These are phyloP conservation scores for Amanita rubescens DNA, from an alignment of 768 basidiomycete species.

Conservation along the genomic window DNA sequence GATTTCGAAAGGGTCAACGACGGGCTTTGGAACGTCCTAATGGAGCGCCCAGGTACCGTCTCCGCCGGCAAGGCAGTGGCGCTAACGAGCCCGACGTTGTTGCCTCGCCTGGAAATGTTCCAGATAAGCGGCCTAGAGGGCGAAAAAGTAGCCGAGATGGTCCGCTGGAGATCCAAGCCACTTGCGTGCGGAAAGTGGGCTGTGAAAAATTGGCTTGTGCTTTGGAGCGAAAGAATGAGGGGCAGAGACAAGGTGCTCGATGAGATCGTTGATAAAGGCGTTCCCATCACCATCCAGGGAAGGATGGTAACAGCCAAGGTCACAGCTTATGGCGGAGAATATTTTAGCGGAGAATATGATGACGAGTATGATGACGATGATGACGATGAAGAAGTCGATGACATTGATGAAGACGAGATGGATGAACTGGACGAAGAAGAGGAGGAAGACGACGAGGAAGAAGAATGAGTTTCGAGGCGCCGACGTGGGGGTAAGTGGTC, in stretches of 20 bases:
- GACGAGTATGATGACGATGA: slow-evolving; percentile 15
- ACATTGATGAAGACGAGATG: slow-evolving; percentile 14
- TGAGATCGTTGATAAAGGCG: slow-evolving; percentile 29
- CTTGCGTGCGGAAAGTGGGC: not conserved
- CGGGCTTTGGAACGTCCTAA: slow-evolving; percentile 27
- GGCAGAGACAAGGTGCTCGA: slow-evolving; percentile 31
- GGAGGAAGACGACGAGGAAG: not conserved
- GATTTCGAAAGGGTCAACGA: slow-evolving; percentile 31
- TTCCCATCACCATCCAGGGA: slow-evolving; percentile 14
- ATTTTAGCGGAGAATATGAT: too few species aligned
- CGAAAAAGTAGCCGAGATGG: slow-evolving; percentile 1
- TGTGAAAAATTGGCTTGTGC: slow-evolving; percentile 22
- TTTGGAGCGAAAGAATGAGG: slow-evolving; percentile 26
- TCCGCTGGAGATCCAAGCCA: slow-evolving; percentile 7
- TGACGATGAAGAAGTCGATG: slow-evolving; percentile 17
- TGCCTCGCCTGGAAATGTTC: slow-evolving; percentile 22
- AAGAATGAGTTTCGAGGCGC: not conserved
- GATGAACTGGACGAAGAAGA: slow-evolving; percentile 6
- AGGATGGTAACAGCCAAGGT: slow-evolving; percentile 14
- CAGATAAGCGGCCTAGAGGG: slow-evolving; percentile 20
- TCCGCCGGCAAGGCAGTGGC: not conserved
- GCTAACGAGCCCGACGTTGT: slow-evolving; percentile 8
- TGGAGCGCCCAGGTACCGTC: slow-evolving; percentile 12
- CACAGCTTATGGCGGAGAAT: slow-evolving; percentile 15
- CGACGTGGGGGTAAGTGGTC: not conserved